Percentiles rank a stretch among this genome's conserved stretches.
phyloP scores from a whole-genome alignment of 805 yeast genomes.

The Candida ortonii region DNA sequence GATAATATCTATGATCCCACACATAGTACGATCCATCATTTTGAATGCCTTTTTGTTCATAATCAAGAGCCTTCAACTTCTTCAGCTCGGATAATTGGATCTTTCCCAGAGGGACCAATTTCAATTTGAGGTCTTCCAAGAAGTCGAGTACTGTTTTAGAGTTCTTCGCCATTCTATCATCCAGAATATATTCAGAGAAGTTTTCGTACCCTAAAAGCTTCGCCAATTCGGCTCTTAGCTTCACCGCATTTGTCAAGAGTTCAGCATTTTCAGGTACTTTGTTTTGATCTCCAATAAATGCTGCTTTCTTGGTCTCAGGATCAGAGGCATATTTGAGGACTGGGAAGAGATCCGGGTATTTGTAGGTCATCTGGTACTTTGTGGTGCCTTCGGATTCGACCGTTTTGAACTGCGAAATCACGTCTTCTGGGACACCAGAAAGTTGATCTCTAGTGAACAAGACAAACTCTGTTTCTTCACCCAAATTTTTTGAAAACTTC shows the following conservation, averaged over 20 bases:
- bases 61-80: slow-evolving; percentile 53
- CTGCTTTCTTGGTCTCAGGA: slow-evolving; percentile 62
- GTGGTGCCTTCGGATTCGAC: slow-evolving; percentile 37
- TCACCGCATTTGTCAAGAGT: slow-evolving; percentile 57
- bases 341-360: slow-evolving; percentile 78
- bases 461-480: slow-evolving; percentile 64
- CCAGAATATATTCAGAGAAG: slow-evolving; percentile 69
- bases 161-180: slow-evolving; percentile 77
- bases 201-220: slow-evolving; percentile 60
- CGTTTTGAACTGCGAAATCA: slow-evolving; percentile 54
- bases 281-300: slow-evolving; percentile 65
- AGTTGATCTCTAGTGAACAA: slow-evolving; percentile 63
- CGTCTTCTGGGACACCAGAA: slow-evolving; percentile 69
- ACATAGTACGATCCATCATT: slow-evolving; percentile 46
- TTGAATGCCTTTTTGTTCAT: slow-evolving; percentile 40
- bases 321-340: slow-evolving; percentile 68
- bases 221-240: slow-evolving; percentile 61
- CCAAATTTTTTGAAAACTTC: slow-evolving; percentile 61
- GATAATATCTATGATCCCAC: slow-evolving; percentile 75
- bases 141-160: slow-evolving; percentile 59
- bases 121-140: slow-evolving; percentile 56
- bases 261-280: slow-evolving; percentile 64
- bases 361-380: slow-evolving; percentile 65
- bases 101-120: slow-evolving; percentile 57
- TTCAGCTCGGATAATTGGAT: slow-evolving; percentile 50